Evolutionary conservation across 352 stramenopile genomes (phyloP), one percentile per base, ranked within the genome.

Genomic region (Aphanomyces invadans): DNA sequence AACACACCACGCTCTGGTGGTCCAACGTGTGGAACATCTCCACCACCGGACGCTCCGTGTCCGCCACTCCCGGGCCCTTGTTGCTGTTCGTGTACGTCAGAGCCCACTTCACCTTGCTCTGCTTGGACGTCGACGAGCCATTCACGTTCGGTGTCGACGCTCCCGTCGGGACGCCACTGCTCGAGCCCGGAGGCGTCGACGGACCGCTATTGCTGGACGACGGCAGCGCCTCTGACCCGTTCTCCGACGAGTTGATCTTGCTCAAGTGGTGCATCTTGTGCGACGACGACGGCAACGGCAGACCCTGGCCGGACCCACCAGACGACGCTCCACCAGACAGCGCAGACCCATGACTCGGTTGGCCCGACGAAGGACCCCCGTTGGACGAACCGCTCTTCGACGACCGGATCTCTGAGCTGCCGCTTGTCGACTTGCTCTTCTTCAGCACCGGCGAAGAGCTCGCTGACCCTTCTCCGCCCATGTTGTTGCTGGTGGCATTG

Each of bases 11-110:
- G 71, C 85, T 93, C 62, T 91, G 83, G 72, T 93, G 85, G 72
- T 93, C 83, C 78, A 93, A 88, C 21, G 83, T 88, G 65, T 92
- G 81, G 53, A 90, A 79, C 77, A 93, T 87, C 69, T 93, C 85
- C 2, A 84, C 81, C 4, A 76, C 79, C 0, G 85, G 85, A 21
- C 85, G 81, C 66, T 93, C 85, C 49, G 80, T 86, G 49, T 93
- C 84, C 36, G 36, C 36, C 7, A 42, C 36, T 15, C 36, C 36
- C 31, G 83, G 76, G 61, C 86, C 89, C 2, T 56, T 25, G 44
- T 76, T 78, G 68, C 81, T 80, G 53, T 76, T 83, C 26, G 79
- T 87, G 71, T 93, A 93, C 53, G 87, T 80, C 39, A 81, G 89
- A 65, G 83, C 90, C 85, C 85, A 93, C 71, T 93, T 92, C 0